Evolutionary conservation across 306 rosid genomes (phyloP), one percentile per base, ranked within the genome.

Genomic region (Purshia tridentata): DNA sequence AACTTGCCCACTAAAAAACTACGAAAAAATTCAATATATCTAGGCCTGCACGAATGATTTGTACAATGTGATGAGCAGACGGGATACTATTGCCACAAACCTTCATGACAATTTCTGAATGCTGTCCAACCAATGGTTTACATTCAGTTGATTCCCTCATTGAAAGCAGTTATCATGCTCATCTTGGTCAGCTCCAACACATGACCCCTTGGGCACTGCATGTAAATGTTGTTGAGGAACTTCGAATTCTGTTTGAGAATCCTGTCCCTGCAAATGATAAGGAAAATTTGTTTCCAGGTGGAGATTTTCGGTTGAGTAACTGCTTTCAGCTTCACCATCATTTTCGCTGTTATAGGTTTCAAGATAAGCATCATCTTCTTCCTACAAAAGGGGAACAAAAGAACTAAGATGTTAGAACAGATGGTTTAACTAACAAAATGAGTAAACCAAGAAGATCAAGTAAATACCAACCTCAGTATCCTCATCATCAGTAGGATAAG

Each of bases 401-500:
- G 44, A 50, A 67, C 46, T 37, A 53, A 37, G 18, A 47, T 29
- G 45, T 72, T 49, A 60, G 4, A 70, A 45, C 37, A 29, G 54
- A n/a, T 66, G 22, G 60, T 40, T 22, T 46, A 10, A 49, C 48
- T 12, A 50, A 65, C 35, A 64, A 61, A 44, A 54, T 8, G n/a
- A 46, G 65, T 29, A 47, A 55, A 50, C 39, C 39, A n/a, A 61
- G 65, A 69, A 22, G 35, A 68, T 68, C 62, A 73, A 39, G n/a
- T 6, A 23, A 37, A 50, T 56, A 69, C 37, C 52, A 47, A 91
- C 98, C 98, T 88, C 92, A 5, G 91, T 60, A 54, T 83, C 76
- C 5, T 93, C 97, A 35, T 91, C 88, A 8, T 87, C 91, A 1
- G 84, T 77, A 54, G 77, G 54, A 75, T 91, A 91, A 46, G 89